These are phyloP conservation scores for Phytophthora sojae DNA, from an alignment of 352 stramenopile genomes.

Conservation along the genomic window DNA sequence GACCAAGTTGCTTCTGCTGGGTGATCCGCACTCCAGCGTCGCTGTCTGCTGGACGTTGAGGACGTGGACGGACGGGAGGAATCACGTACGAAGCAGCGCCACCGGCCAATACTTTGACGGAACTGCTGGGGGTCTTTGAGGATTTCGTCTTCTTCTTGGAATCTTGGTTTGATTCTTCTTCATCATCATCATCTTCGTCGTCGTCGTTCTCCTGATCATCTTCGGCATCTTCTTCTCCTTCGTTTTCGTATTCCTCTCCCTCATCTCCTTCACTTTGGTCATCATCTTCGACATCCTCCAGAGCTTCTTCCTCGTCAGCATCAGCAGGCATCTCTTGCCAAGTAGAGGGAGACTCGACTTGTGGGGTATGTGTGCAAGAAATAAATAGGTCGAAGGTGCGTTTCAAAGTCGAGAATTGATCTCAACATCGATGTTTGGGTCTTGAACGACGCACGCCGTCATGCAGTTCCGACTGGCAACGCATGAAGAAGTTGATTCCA, in stretches of 20 bases:
- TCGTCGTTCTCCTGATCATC: constrained; percentile 27
- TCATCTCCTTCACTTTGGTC: not conserved
- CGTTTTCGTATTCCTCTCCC: constrained; percentile 27
- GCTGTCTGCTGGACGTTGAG: constrained; percentile 37
- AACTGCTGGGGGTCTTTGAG: constrained; percentile 20
- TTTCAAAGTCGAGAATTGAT: constrained; percentile 28
- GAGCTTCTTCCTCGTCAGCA: constrained; percentile 18
- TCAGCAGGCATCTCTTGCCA: constrained; percentile 4
- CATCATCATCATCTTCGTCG: constrained; percentile 36
- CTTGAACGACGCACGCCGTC: constrained; percentile 7
- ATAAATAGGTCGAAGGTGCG: constrained; percentile 31
- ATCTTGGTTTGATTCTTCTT: constrained; percentile 28
- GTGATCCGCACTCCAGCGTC: constrained; percentile 39
- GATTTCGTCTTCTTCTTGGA: constrained; percentile 19
- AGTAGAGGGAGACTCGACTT: not conserved
- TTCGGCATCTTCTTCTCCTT: constrained; percentile 19
- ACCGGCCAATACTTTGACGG: constrained; percentile 31
- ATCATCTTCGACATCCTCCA: constrained; percentile 27
- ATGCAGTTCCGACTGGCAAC: constrained; percentile 32
- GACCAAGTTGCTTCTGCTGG: constrained; percentile 68
- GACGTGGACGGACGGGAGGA: constrained; percentile 29
- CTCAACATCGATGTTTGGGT: constrained; percentile 17
- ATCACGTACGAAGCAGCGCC: constrained; percentile 39
- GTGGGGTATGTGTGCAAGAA: constrained; percentile 11
- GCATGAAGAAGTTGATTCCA: constrained; percentile 7